Evolutionary conservation across 208 protist species (phyloP).

Genomic region (Trypanosoma avium): DNA sequence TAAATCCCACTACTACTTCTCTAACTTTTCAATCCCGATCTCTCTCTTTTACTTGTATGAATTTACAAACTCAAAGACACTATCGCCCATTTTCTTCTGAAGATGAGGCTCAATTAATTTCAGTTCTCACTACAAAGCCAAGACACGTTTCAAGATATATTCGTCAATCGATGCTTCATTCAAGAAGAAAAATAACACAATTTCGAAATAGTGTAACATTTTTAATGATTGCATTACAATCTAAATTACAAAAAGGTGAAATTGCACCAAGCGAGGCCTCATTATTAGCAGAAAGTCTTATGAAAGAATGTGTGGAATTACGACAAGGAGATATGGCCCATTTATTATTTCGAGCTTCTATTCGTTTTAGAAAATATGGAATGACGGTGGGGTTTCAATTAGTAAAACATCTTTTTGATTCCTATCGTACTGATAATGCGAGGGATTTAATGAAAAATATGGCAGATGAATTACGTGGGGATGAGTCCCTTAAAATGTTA

Average conservation of each 20-base stretch:
- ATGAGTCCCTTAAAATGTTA: constrained; percentile 56
- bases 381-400: constrained; percentile 53
- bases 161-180: constrained; percentile 82
- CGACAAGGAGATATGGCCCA: constrained; percentile 90
- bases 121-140: constrained; percentile 77
- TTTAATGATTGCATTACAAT: constrained; percentile 89
- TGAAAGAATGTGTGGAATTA: constrained; percentile 89
- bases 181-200: constrained; percentile 65
- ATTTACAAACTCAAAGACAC: constrained; percentile 23
- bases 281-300: constrained; percentile 76
- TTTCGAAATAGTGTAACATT: constrained; percentile 92
- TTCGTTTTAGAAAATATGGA: constrained; percentile 91
- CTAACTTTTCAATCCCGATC: neutral
- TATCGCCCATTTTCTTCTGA: constrained; percentile 80
- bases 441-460: constrained; percentile 82
- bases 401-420: constrained; percentile 82
- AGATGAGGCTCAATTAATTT: constrained; percentile 75
- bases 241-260: constrained; percentile 72
- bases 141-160: constrained; percentile 82
- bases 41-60: neutral
- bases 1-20: too few relatives aligned
- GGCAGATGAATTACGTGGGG: constrained; percentile 73
- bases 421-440: constrained; percentile 76
- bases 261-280: constrained; percentile 73
- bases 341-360: constrained; percentile 84